A percentile compares a stretch with the other conserved stretches of the same genome.
Evolutionary conservation across 2,329 filamentous ascomycete genomes (phyloP).

Genomic region (Rhynchosporium secalis): DNA sequence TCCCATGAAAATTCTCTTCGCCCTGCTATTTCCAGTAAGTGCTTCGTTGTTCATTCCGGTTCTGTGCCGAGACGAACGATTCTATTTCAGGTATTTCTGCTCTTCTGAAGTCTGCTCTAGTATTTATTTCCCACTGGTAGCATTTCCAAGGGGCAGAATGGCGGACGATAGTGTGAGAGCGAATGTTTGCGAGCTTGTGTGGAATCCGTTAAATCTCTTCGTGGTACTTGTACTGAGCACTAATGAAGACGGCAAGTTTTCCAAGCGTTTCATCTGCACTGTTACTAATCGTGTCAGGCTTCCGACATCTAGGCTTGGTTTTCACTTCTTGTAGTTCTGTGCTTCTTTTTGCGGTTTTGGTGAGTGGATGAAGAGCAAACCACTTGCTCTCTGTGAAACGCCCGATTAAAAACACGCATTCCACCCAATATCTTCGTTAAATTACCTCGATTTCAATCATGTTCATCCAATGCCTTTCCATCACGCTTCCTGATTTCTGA

Average conservation of each 20-base stretch:
- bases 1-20: slow-evolving; percentile 38
- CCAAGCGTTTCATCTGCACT: too few species aligned
- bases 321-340: not conserved
- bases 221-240: slow-evolving; percentile 50
- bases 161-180: slow-evolving; percentile 53
- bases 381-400: too few species aligned
- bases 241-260: slow-evolving; percentile 43
- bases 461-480: not conserved
- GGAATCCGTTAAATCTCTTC: slow-evolving; percentile 58
- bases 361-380: not conserved
- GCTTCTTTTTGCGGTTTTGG: not conserved
- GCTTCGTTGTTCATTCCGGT: slow-evolving; percentile 45
- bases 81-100: slow-evolving; percentile 57
- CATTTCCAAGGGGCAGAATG: slow-evolving; percentile 52
- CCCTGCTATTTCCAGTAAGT: slow-evolving; percentile 42
- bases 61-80: slow-evolving; percentile 44
- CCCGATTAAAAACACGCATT: not conserved
- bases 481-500: not conserved
- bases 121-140: slow-evolving; percentile 57
- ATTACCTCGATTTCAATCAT: not conserved
- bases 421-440: too few species aligned
- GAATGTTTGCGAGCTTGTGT: slow-evolving; percentile 55
- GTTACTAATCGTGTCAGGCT: not conserved
- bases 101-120: slow-evolving; percentile 57
- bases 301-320: not conserved